Base-by-base conservation (phyloP, 139 green algal species). In the Chlorella vulgaris region DNA sequence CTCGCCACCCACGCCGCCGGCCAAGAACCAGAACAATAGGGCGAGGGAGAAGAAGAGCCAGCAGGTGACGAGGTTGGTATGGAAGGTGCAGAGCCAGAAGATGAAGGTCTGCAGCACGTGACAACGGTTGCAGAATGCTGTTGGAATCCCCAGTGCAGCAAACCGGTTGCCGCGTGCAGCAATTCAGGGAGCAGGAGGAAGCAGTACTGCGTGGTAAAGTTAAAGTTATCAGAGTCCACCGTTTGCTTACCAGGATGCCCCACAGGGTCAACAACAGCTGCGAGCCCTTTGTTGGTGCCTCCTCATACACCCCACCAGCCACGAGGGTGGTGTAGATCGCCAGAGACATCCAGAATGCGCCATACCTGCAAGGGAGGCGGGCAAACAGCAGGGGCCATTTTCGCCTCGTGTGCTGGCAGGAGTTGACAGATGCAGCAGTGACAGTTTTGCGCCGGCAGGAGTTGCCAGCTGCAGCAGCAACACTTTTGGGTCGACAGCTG, bases 281-380 rank as follows among this genome's bases (percentile, higher is more conserved):
- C 36, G 61, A 31, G n/a, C 69, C 69, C 63, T 67, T 22, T 1
- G 39, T 63, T 13, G 76, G 31, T 65, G 4, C n/a, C 26, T 42
- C 5, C 4, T 24, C 43, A 35, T 21, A 77, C n/a, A 69, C 53
- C 19, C 47, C 43, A 5, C 74, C 38, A 10, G 58, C 78, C n/a
- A 29, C 7, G 31, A 81, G 61, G 40, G 40, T 66, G 61, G n/a
- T 66, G 43, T 67, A 78, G 29, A 84, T 68, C 40, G 60, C 60
- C 21, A 86, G 43, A 26, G 51, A 63, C 74, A 86, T 86, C 81
- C 81, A 86, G 74, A 86, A 86, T 38, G 74, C 70, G 28, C 90
- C 90, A 69, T 94, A 95, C n/a, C 73, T 76, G 69, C 42, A 42
- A 15, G n/a, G 26, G 0, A 19, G 6, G 40, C 18, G 58, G 40